Evolutionary conservation across 2,329 filamentous ascomycete species (phyloP), one percentile per base, ranked within the genome.

Genomic region (Monosporascus sp.): DNA sequence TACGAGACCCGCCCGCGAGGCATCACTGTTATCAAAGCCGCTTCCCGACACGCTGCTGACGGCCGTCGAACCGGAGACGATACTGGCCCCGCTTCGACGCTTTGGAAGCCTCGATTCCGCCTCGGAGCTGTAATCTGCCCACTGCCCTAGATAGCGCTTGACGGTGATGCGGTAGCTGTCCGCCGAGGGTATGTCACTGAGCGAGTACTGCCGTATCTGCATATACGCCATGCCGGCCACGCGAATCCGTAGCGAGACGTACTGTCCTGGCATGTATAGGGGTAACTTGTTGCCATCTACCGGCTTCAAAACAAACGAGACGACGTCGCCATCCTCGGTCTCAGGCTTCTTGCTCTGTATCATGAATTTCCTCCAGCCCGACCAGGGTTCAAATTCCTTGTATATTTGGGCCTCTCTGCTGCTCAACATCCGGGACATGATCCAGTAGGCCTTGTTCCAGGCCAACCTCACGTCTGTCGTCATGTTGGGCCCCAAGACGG

Each of bases 401-500:
- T 89, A 89, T 47, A 91, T 71, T 54, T 82, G 74, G 5, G 73
- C 74, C 66, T 91, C 88, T 49, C 82, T 78, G 20, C 74, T 77
- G 60, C 88, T 89, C 72, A 91, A 81, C 72, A 91, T 81, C 67
- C 85, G 79, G 26, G 88, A 87, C 24, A 91, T 79, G 61, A 89
- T 78, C 79, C 81, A 85, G 71, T 91, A 91, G 1, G 88, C 88
- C 50, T 82, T 81, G 6, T 72, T 78, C 88, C 88, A 91, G 8
- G 88, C 87, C 14, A 81, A 76, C 51, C 81, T 76, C 31, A 88
- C 78, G 20, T 85, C 80, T 0, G 78, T 73, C 1, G 86, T 90
- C 72, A 87, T 82, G 22, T 80, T 81, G 1, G 78, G 77, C 4
- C 87, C 87, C 1, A 91, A 78, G 0, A 91, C 81, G 44, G 82